These are phyloP conservation scores for Saccharomyces hybrid DNA, from an alignment of 1,139 yeast species.

Conservation along the genomic window DNA sequence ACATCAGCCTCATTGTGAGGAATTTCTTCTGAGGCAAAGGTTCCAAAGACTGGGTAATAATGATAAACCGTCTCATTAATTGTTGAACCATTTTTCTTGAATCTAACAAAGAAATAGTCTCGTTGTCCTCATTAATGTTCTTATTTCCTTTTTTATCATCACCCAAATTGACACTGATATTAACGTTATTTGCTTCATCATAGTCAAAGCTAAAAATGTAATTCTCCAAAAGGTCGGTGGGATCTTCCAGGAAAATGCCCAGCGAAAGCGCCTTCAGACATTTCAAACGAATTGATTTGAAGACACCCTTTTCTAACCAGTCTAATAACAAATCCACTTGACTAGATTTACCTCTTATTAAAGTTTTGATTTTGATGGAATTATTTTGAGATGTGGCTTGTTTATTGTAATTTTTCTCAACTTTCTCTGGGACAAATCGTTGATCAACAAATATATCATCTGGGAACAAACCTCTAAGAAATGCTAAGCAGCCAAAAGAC, in stretches of 20 bases:
- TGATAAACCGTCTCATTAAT: constrained; percentile 42
- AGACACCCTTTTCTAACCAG: constrained; percentile 47
- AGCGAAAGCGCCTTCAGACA: constrained; percentile 42
- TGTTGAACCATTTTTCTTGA: constrained; percentile 40
- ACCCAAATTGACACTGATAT: constrained; percentile 20
- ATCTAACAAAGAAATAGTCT: constrained; percentile 25
- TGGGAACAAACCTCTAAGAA: constrained; percentile 44
- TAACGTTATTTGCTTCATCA: constrained; percentile 25
- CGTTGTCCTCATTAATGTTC: constrained; percentile 6
- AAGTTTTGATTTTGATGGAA: constrained; percentile 40
- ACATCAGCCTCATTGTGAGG: constrained; percentile 42
- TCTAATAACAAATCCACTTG: constrained; percentile 41
- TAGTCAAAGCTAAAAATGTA: constrained; percentile 45
- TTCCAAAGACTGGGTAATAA: constrained; percentile 46
- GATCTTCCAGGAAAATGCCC: constrained; percentile 40
- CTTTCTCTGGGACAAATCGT: constrained; percentile 34
- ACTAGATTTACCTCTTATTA: constrained; percentile 38
- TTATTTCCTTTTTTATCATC: constrained; percentile 10
- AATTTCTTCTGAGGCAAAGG: constrained; percentile 41
- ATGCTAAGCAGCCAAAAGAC: constrained; percentile 48
- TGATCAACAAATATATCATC: constrained; percentile 43
- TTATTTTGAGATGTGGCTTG: constrained; percentile 23
- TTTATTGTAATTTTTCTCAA: constrained; percentile 26
- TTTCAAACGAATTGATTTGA: constrained; percentile 37
- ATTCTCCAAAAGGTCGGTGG: constrained; percentile 39